Evolutionary conservation across 257 asterid genomes (phyloP).

Genomic region (Dorcoceras hygrometricum): DNA sequence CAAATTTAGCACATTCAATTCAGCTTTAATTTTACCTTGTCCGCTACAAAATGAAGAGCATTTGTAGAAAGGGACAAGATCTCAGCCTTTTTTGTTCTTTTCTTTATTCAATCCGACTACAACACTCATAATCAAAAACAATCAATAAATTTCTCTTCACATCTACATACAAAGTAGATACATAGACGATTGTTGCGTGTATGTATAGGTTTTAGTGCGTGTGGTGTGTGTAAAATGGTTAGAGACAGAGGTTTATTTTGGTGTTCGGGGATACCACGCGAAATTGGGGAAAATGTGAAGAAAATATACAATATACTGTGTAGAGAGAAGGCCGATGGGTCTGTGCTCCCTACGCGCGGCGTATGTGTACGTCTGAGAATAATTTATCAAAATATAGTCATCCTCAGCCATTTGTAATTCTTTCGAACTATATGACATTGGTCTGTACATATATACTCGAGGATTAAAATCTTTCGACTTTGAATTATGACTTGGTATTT

Average conservation of each 20-base stretch:
- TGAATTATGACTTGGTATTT: too few species aligned
- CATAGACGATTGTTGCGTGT: neutral
- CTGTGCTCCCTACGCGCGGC: too few species aligned
- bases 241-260: slow-evolving; percentile 32
- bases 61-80: slow-evolving; percentile 42
- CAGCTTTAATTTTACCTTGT: slow-evolving; percentile 33
- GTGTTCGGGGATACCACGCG: slow-evolving; percentile 29
- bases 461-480: too few species aligned
- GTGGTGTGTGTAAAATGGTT: slow-evolving; percentile 23
- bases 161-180: slow-evolving; percentile 7
- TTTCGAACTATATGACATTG: too few species aligned
- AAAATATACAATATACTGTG: slow-evolving; percentile 19
- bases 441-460: too few species aligned
- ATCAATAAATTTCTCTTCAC: slow-evolving; percentile 25
- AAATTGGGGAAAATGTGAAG: slow-evolving; percentile 22
- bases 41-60: slow-evolving; percentile 43
- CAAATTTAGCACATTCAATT: slow-evolving; percentile 22
- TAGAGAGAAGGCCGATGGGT: neutral
- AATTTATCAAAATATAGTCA: too few species aligned
- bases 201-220: slow-evolving; percentile 26
- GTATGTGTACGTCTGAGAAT: too few species aligned
- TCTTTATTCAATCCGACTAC: neutral
- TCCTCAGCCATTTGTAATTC: too few species aligned
- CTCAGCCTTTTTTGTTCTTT: slow-evolving; percentile 25
- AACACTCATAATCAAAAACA: slow-evolving; percentile 3